phyloP scores from a whole-genome alignment of 108 stramenopile genomes.

The Cyclotella cryptica region DNA sequence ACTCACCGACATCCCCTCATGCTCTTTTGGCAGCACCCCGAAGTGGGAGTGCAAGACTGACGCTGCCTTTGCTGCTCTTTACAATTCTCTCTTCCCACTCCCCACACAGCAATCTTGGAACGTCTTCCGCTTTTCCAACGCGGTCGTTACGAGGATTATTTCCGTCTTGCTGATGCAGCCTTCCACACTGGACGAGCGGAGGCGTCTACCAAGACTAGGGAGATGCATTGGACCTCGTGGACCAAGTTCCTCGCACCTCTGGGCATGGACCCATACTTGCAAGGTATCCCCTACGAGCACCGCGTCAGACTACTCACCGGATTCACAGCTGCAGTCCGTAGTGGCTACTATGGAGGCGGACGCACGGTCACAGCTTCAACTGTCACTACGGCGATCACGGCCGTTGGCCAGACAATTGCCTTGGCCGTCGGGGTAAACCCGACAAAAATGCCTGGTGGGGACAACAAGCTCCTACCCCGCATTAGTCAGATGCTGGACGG shows the following conservation, averaged over 20 bases:
- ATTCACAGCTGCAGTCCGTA: not conserved
- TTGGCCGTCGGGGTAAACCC: conserved; percentile 4
- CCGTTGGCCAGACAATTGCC: conserved; percentile 5
- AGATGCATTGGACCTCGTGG: conserved; percentile 11
- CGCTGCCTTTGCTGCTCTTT: not conserved
- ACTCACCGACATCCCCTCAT: not conserved
- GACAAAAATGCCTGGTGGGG: not conserved
- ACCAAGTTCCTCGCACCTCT: not conserved
- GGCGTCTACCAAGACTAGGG: conserved; percentile 5
- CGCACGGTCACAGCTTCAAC: not conserved
- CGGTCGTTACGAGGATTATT: not conserved
- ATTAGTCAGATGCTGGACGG: not conserved
- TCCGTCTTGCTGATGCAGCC: not conserved
- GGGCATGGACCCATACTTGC: conserved; percentile 15
- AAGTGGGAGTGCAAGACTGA: not conserved
- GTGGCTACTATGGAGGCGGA: conserved; percentile 13
- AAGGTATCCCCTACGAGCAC: not conserved
- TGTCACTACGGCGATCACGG: conserved; percentile 4
- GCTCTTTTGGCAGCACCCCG: not conserved
- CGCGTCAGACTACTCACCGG: not conserved
- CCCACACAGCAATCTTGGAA: not conserved
- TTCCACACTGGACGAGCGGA: conserved; percentile 6
- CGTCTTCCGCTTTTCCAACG: conserved; percentile 7
- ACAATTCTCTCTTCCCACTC: not conserved
- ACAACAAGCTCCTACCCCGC: not conserved